Percentiles rank a stretch among this genome's conserved stretches.
phyloP scores from a whole-genome alignment of 805 yeast species.

The Suhomyces faveliae region DNA sequence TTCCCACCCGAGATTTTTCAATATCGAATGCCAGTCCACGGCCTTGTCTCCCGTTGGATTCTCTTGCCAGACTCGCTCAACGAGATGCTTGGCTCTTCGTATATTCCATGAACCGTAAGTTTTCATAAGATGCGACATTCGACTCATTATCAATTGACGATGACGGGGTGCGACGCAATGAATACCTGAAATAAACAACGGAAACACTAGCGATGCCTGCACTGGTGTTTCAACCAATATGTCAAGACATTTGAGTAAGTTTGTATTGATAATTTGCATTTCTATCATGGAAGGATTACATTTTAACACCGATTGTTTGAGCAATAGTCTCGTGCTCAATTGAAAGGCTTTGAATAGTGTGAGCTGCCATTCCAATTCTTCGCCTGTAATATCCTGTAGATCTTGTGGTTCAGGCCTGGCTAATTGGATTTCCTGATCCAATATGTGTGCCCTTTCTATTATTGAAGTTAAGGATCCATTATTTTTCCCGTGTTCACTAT shows the following conservation, averaged over 20 bases:
- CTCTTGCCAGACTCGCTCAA: constrained; percentile 48
- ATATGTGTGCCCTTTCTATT: constrained; percentile 28
- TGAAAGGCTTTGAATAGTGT: constrained; percentile 72
- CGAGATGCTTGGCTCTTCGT: constrained; percentile 42
- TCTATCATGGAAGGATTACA: constrained; percentile 63
- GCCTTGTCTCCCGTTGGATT: constrained; percentile 54
- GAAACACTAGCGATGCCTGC: constrained; percentile 72
- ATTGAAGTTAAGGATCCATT: constrained; percentile 25
- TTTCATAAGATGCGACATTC: constrained; percentile 55
- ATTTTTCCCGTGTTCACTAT: constrained; percentile 23
- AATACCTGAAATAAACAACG: constrained; percentile 75
- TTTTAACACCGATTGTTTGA: constrained; percentile 62
- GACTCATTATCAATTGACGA: constrained; percentile 47
- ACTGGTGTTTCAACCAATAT: constrained; percentile 62
- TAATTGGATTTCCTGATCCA: constrained; percentile 50
- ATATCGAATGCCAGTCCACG: constrained; percentile 72
- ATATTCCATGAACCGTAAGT: constrained; percentile 70
- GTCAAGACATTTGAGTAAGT: constrained; percentile 56
- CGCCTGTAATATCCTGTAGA: constrained; percentile 36
- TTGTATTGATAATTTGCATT: constrained; percentile 56
- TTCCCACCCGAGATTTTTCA: constrained; percentile 72
- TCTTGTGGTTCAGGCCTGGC: constrained; percentile 55
- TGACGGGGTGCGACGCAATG: constrained; percentile 56
- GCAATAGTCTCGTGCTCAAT: constrained; percentile 62
- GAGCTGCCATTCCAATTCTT: constrained; percentile 63